A percentile compares a stretch with the other conserved stretches of the same genome.
Evolutionary conservation across 2,329 filamentous ascomycete genomes (phyloP).

Genomic region (Diatrype stigma): DNA sequence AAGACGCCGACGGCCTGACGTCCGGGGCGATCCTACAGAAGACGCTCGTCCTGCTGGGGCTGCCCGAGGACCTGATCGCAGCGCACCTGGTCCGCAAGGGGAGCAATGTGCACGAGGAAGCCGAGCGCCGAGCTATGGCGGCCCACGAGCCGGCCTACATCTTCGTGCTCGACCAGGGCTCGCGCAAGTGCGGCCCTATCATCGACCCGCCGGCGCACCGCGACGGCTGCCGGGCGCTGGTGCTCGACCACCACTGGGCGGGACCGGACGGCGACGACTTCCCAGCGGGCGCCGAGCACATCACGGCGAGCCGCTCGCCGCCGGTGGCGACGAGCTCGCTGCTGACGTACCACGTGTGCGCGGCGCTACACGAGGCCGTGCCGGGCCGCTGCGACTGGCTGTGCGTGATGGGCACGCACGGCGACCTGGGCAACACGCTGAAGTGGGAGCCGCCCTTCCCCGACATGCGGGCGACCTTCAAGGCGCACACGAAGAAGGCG

Average conservation of each 20-base stretch:
- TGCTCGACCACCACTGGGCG: conserved; percentile 65
- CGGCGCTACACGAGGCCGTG: conserved; percentile 49
- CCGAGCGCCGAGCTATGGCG: conserved; percentile 48
- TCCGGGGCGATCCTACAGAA: conserved; percentile 60
- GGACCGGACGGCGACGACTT: conserved; percentile 46
- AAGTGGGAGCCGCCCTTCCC: conserved; percentile 66
- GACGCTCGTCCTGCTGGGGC: conserved; percentile 55
- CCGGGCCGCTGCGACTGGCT: conserved; percentile 52
- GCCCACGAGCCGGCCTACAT: conserved; percentile 49
- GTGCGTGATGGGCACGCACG: conserved; percentile 61
- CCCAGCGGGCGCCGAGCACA: conserved; percentile 48
- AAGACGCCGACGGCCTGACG: conserved; percentile 63
- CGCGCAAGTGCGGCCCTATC: conserved; percentile 49
- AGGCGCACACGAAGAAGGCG: conserved; percentile 56
- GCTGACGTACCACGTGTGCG: conserved; percentile 61
- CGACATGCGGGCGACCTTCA: conserved; percentile 58
- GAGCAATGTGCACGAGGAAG: conserved; percentile 50
- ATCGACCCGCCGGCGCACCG: conserved; percentile 43
- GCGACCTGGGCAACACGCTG: conserved; percentile 59
- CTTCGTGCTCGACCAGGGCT: conserved; percentile 64
- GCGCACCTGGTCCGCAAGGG: conserved; percentile 59
- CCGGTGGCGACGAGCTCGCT: conserved; percentile 63
- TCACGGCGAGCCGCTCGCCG: conserved; percentile 60
- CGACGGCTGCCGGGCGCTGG: conserved; percentile 47
- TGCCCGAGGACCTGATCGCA: conserved; percentile 47